Conservation (phyloP, 2,329 filamentous ascomycete species). For the Byssothecium circinans region DNA sequence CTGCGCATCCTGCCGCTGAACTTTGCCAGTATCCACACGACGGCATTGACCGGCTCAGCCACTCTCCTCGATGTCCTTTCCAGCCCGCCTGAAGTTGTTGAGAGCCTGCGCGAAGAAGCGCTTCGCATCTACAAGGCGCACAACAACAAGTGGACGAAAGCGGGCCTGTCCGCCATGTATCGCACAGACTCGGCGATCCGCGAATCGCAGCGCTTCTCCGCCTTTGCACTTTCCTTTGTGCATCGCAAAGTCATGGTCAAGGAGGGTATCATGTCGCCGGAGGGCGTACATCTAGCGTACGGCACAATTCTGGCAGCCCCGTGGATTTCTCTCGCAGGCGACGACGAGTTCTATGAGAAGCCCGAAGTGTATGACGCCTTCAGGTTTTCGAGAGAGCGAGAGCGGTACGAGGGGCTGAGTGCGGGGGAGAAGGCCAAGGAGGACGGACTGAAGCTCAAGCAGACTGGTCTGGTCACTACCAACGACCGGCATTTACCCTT, state of each 20-base stretch:
- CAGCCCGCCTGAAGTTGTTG: conserved; percentile 17
- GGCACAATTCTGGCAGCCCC: conserved; percentile 22
- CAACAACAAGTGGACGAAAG: conserved; percentile 52
- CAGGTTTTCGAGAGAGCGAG: conserved; percentile 24
- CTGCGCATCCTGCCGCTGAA: conserved; percentile 58
- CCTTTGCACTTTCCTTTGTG: conserved; percentile 52
- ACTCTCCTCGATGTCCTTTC: conserved; percentile 30
- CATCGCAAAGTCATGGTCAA: conserved; percentile 57
- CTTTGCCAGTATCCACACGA: conserved; percentile 63
- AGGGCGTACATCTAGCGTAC: conserved; percentile 47
- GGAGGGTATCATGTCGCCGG: conserved; percentile 81
- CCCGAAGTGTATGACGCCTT: conserved; percentile 26
- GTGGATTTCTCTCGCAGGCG: conserved; percentile 20
- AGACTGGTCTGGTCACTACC: conserved; percentile 58
- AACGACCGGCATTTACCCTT: conserved; percentile 56
- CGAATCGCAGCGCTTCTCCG: conserved; percentile 55
- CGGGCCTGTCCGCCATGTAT: conserved; percentile 47
- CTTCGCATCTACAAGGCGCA: conserved; percentile 37
- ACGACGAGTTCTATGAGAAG: conserved; percentile 18
- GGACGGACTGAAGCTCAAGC: conserved; percentile 34
- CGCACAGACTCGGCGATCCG: conserved; percentile 57
- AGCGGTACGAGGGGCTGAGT: conserved; percentile 22
- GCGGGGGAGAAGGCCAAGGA: conserved; percentile 19
- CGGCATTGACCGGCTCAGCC: conserved; percentile 54
- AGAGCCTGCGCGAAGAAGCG: conserved; percentile 50